Evolutionary conservation across 352 stramenopile species (phyloP).

Genomic region (Globisporangium middletonii): DNA sequence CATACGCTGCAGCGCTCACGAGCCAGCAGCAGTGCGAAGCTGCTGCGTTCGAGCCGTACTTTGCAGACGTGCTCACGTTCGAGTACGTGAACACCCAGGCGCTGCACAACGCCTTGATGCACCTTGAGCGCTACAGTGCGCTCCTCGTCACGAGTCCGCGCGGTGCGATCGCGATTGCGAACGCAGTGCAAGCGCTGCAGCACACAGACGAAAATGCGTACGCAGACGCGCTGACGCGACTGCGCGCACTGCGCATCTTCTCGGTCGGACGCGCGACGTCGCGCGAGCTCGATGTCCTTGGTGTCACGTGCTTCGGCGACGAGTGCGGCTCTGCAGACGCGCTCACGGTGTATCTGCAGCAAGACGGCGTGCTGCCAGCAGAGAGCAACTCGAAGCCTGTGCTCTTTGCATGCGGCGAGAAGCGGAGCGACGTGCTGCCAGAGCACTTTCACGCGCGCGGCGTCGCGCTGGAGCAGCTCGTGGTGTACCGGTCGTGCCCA

Average conservation of each 20-base stretch:
- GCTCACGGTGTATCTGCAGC: slow-evolving; percentile 38
- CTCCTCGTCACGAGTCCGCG: slow-evolving; percentile 76
- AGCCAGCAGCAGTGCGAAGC: background rate
- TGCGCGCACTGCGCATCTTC: slow-evolving; percentile 36
- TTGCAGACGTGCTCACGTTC: slow-evolving; percentile 66
- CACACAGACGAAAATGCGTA: background rate
- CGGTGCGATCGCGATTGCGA: slow-evolving; percentile 44
- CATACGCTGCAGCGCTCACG: slow-evolving; percentile 43
- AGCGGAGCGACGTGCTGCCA: slow-evolving; percentile 51
- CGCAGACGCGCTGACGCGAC: slow-evolving; percentile 17
- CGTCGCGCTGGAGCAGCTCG: slow-evolving; percentile 50
- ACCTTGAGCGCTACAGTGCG: slow-evolving; percentile 45
- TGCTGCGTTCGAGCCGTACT: slow-evolving; percentile 21
- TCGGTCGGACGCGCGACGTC: slow-evolving; percentile 68
- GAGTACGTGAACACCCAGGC: slow-evolving; percentile 47
- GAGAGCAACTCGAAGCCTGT: slow-evolving; percentile 37
- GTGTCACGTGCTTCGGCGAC: slow-evolving; percentile 51
- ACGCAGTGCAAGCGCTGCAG: slow-evolving; percentile 24
- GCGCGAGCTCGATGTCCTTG: slow-evolving; percentile 44
- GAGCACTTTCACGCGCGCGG: slow-evolving; percentile 47
- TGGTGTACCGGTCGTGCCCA: slow-evolving; percentile 55
- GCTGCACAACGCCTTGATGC: slow-evolving; percentile 29
- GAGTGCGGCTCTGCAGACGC: slow-evolving; percentile 62
- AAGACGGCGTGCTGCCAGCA: slow-evolving; percentile 29
- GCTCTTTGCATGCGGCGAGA: slow-evolving; percentile 76